Percentiles rank a stretch among this genome's conserved stretches.
phyloP scores from a whole-genome alignment of 1,284 basidiomycete genomes.

The Cryptococcus amylolentus region DNA sequence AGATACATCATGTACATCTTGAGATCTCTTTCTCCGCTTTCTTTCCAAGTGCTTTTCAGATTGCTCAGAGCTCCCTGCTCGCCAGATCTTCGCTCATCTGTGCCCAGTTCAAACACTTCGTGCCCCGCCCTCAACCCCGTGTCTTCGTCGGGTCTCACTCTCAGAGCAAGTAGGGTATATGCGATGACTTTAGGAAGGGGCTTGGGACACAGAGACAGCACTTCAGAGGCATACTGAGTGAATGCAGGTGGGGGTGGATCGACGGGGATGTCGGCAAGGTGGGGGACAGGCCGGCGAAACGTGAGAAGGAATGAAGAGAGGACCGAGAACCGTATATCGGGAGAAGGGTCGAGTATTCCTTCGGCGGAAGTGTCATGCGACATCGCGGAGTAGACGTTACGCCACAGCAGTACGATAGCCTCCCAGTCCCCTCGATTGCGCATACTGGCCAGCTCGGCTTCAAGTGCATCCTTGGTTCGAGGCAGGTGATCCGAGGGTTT shows the following conservation, averaged over 20 bases:
- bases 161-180: constrained; percentile 13
- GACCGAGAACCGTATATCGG: neutral
- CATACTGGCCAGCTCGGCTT: neutral
- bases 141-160: constrained; percentile 8
- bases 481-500: neutral
- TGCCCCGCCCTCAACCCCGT: constrained; percentile 2
- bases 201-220: constrained; percentile 2
- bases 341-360: neutral
- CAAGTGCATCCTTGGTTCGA: neutral
- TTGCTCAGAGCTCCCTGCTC: constrained; percentile 11
- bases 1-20: constrained; percentile 45
- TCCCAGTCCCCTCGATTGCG: constrained; percentile 4
- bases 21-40: constrained; percentile 32
- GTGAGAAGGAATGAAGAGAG: constrained; percentile 8
- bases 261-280: neutral
- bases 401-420: constrained; percentile 7
- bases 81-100: neutral
- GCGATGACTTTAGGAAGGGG: constrained; percentile 8
- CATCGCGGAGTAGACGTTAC: neutral
- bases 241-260: neutral
- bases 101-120: constrained; percentile 14
- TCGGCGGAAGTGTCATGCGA: neutral
- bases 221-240: constrained; percentile 4
- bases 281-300: constrained; percentile 3
- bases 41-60: constrained; percentile 31